Conservation (phyloP, 768 basidiomycete species). For the Chiua virens region DNA sequence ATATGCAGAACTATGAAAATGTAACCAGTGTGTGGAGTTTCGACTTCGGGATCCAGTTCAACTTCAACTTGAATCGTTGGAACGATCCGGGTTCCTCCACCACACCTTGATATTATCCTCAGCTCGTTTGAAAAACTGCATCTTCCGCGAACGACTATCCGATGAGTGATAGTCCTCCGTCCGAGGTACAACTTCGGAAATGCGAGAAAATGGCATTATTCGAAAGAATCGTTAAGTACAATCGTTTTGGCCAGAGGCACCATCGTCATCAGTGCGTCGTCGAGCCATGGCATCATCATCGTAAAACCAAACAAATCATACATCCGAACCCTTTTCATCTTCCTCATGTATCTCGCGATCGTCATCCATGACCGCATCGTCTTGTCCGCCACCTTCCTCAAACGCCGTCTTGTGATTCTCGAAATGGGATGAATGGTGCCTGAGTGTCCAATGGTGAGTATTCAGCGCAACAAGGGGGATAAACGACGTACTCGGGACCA, state of each 20-base stretch:
- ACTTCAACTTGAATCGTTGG: too few relatives aligned
- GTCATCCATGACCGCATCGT: conserved; percentile 43
- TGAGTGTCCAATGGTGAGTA: conserved; percentile 22
- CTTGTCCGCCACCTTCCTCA: conserved; percentile 67
- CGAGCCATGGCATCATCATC: neutral
- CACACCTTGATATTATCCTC: too few relatives aligned
- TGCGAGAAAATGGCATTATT: too few relatives aligned
- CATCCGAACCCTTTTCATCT: conserved; percentile 20
- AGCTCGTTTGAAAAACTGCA: too few relatives aligned
- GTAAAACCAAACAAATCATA: conserved; percentile 2
- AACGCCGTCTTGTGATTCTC: conserved; percentile 80
- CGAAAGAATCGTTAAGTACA: too few relatives aligned
- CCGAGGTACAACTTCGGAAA: too few relatives aligned
- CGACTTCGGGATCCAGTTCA: too few relatives aligned
- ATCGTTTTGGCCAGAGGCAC: neutral
- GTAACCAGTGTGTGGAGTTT: too few relatives aligned
- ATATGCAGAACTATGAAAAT: too few relatives aligned
- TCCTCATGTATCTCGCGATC: conserved; percentile 13
- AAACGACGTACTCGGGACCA: conserved; percentile 65
- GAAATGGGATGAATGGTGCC: conserved; percentile 77
- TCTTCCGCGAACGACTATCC: too few relatives aligned
- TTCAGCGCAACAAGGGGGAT: neutral
- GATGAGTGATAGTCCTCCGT: too few relatives aligned
- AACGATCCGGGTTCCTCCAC: too few relatives aligned
- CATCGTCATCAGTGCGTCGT: neutral